Evolutionary conservation across 805 yeast species (phyloP), one percentile per base, ranked within the genome.

Genomic region (Metschnikowia kofuensis): DNA sequence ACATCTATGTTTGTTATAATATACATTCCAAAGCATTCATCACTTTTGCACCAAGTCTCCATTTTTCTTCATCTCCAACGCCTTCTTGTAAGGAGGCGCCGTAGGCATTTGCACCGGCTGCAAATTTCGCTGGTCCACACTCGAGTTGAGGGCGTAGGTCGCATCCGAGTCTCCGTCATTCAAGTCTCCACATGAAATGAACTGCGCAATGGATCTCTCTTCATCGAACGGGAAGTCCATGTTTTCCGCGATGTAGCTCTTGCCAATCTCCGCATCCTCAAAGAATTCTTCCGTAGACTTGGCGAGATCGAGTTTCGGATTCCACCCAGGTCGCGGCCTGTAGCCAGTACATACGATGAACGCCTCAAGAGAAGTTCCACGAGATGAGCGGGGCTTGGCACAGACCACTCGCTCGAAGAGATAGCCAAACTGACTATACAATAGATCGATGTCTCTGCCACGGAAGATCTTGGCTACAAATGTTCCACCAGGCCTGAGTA

Each of bases 71-170:
- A 88, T 73, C 63, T 89, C 96, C 49, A 94, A 69, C 0, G 98
- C 99, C 49, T 82, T 80, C 69, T 92, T 92, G 68, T 94, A 94
- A 1, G 99, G 97, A 1, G 99, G 99, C 31, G 96, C 94, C 0
- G 97, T 91, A 8, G 99, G 99, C 65, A 83, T 75, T 61, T 94
- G 98, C 10, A 94, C 96, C 0, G 99, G 99, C 56, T 89, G 95
- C 51, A 94, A 69, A 50, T 89, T 84, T 7, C 69, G 65, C 15
- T 64, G 66, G 16, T 64, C 65, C 35, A 63, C 66, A 30, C 57
- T 62, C 3, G 59, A 44, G 30, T 80, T 83, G 35, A 84, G 67
- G 6, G 82, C 69, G 63, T 94, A 94, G 0, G 98, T 92, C 0
- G 99, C 99, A 68, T 94, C 99, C 0, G 97, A 88, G 65, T 94